A percentile compares a stretch with the other conserved stretches of the same genome.
These are phyloP conservation scores for Lentinus brumalis DNA, from an alignment of 768 basidiomycete species.

Conservation along the genomic window DNA sequence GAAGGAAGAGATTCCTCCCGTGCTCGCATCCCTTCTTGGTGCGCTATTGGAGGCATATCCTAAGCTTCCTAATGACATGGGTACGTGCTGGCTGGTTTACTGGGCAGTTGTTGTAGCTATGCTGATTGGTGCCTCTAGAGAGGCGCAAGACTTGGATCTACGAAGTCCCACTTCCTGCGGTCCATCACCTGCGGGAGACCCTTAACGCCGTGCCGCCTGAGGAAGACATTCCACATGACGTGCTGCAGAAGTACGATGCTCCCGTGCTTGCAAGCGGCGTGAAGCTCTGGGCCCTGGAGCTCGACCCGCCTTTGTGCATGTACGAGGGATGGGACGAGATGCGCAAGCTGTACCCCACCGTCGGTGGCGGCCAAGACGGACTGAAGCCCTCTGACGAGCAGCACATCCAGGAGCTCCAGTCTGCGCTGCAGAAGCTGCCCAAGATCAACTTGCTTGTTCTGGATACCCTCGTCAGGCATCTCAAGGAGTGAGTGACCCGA, in stretches of 20 bases:
- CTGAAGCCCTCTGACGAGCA: constrained; percentile 57
- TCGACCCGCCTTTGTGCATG: constrained; percentile 81
- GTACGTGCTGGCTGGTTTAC: constrained; percentile 42
- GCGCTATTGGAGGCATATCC: constrained; percentile 66
- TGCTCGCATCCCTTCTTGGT: constrained; percentile 65
- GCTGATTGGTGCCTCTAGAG: constrained; percentile 44
- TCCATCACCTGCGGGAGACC: constrained; percentile 84
- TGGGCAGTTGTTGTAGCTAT: no score
- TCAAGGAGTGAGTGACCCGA: constrained; percentile 56
- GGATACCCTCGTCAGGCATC: constrained; percentile 74
- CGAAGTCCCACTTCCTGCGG: constrained; percentile 80
- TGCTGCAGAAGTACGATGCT: constrained; percentile 75
- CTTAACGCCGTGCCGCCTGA: constrained; percentile 72
- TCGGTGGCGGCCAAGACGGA: constrained; percentile 56
- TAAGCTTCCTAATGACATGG: constrained; percentile 60
- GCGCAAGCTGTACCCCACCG: constrained; percentile 79
- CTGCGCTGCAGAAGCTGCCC: constrained; percentile 69
- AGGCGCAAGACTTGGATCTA: constrained; percentile 94
- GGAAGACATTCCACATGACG: constrained; percentile 50
- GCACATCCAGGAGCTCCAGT: constrained; percentile 60
- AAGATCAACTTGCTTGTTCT: constrained; percentile 81
- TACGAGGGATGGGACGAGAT: constrained; percentile 95
- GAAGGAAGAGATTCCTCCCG: constrained; percentile 68
- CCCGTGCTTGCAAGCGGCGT: constrained; percentile 84
- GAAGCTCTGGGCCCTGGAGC: constrained; percentile 91